These are phyloP conservation scores for Suillus subaureus DNA, from an alignment of 768 basidiomycete genomes.

Conservation along the genomic window DNA sequence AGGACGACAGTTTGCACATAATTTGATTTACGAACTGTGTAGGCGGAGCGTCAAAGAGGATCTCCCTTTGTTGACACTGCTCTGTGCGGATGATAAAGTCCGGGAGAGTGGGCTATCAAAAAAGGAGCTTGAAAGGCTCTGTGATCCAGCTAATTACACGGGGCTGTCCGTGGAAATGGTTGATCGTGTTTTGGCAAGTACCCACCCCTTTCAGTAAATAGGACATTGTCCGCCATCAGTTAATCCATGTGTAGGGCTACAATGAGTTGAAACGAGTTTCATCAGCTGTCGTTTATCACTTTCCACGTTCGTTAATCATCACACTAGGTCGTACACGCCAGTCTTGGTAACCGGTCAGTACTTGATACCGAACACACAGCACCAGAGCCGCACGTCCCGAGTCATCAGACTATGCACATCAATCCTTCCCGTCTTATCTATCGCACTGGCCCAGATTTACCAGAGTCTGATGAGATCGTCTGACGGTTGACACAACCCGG, in stretches of 20 bases:
- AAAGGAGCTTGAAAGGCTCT: slow-evolving; percentile 34
- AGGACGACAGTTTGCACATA: slow-evolving; percentile 48
- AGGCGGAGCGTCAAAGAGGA: slow-evolving; percentile 28
- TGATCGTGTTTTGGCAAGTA: slow-evolving; percentile 14
- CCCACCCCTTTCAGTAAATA: neutral
- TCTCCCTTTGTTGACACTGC: slow-evolving; percentile 34
- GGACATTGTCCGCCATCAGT: neutral
- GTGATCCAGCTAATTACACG: slow-evolving; percentile 42
- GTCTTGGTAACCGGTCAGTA: neutral
- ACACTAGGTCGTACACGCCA: neutral
- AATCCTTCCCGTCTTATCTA: neutral
- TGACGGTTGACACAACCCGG: neutral
- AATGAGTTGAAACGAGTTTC: neutral
- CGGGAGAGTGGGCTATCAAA: slow-evolving; percentile 24
- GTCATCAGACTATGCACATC: neutral
- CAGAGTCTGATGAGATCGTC: neutral
- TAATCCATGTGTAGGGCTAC: neutral
- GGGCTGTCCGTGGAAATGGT: slow-evolving; percentile 38
- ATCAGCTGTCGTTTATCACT: neutral
- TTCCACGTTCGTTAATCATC: neutral
- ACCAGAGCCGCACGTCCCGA: neutral
- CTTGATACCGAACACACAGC: neutral
- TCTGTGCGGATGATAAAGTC: slow-evolving; percentile 33
- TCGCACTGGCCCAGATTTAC: neutral
- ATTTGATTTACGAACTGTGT: slow-evolving; percentile 47